These are phyloP conservation scores for Hemileia vastatrix DNA, from an alignment of 1,284 basidiomycete species.

Conservation along the genomic window DNA sequence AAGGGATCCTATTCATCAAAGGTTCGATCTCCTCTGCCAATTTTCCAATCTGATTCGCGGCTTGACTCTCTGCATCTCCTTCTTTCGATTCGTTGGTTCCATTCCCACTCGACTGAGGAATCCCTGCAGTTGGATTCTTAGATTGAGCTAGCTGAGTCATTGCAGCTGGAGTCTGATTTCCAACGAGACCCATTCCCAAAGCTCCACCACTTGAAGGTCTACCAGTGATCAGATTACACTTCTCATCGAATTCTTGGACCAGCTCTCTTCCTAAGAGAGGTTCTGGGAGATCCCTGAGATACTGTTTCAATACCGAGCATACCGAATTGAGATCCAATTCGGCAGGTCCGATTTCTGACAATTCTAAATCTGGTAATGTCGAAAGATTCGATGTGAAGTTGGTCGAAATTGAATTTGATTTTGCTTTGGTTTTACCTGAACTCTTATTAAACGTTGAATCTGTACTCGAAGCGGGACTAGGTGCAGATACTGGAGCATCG, in stretches of 20 bases:
- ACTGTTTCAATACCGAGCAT: constrained; percentile 39
- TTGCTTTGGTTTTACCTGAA: background rate
- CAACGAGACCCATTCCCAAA: background rate
- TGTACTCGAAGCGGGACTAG: background rate
- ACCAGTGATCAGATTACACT: constrained; percentile 8
- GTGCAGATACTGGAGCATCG: constrained; percentile 22
- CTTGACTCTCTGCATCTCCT: background rate
- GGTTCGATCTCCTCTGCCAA: constrained; percentile 21
- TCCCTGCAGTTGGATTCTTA: constrained; percentile 7
- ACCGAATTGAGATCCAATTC: constrained; percentile 42
- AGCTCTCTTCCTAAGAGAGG: constrained; percentile 26
- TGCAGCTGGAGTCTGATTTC: background rate
- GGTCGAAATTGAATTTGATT: background rate
- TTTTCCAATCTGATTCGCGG: background rate
- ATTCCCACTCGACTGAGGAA: constrained; percentile 8
- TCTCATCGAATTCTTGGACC: constrained; percentile 25
- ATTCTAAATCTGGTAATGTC: constrained; percentile 28
- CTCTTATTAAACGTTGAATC: too few species aligned
- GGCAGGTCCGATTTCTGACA: constrained; percentile 35
- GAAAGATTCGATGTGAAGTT: background rate
- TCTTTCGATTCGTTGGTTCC: background rate
- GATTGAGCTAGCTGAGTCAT: background rate
- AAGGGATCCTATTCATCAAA: constrained; percentile 28
- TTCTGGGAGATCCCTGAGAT: constrained; percentile 37
- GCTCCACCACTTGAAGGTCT: background rate